Base-by-base conservation (phyloP, 305 asterid genomes). In the Fraxinus velutina region DNA sequence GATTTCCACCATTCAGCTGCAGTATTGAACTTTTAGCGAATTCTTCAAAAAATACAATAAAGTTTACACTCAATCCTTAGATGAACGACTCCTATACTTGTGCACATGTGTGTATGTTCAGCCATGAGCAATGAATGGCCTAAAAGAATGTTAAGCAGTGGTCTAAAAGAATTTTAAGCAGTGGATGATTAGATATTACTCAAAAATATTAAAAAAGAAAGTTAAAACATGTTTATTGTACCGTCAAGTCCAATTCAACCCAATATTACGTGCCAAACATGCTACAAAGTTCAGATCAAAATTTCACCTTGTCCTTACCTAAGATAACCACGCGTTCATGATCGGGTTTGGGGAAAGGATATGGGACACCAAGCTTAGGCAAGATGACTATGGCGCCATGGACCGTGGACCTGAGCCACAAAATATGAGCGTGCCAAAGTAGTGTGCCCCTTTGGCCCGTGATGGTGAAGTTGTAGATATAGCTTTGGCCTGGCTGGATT, bases 361-460 rank as follows among this genome's bases (percentile, higher is more conserved):
- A 94, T 0, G 97, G 95, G 9, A 93, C 94, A 0, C 98, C 98
- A 4, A 78, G 91, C 84, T 94, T 96, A 30, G 99, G 99, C 85
- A 94, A 84, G 19, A 96, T 87, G 60, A 96, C 97, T 2, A 96
- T 1, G 70, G 93, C 99, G 13, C 99, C 99, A 72, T 96, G 99
- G 42, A 96, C 88, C 0, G 98, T 96, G 47, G 92, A 80, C 84
- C 99, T 91, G 32, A 96, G 88, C 99, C 99, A 96, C 68, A 89
- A 86, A 71, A 96, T 90, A 77, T 96, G 99, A 5, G 98, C 99
- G 72, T 96, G 99, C 98, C 98, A 96, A n/a, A 87, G 75, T 4
- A 96, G 92, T 6, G 99, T 96, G 72, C 99, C 99, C 77, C 99
- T 85, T 87, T 96, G 99, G 22, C 99, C 98, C 0, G 96, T 93